Conservation (phyloP, 2,329 filamentous ascomycete genomes). For the Chlorencoelia australis region DNA sequence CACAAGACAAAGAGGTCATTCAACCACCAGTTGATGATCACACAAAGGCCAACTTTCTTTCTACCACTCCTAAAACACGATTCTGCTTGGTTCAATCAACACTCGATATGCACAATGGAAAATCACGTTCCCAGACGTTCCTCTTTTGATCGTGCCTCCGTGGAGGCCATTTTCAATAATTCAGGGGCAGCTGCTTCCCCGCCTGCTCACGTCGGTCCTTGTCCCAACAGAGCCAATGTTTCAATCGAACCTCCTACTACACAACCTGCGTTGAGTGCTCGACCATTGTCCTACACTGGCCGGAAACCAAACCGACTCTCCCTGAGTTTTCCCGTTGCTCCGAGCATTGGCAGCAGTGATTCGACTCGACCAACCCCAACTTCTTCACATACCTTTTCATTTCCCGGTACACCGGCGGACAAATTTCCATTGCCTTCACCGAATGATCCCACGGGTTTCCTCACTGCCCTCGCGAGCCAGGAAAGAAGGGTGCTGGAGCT, state of each 20-base stretch:
- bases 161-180: slow-evolving; percentile 25
- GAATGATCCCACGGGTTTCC: slow-evolving; percentile 39
- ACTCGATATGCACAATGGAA: slow-evolving; percentile 24
- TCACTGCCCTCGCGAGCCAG: slow-evolving; percentile 85
- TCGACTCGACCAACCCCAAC: slow-evolving; percentile 22
- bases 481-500: slow-evolving; percentile 86
- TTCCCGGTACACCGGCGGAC: slow-evolving; percentile 21
- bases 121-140: slow-evolving; percentile 18
- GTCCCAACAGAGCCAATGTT: slow-evolving; percentile 18
- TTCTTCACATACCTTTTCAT: slow-evolving; percentile 19
- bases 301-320: slow-evolving; percentile 25
- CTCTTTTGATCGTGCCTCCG: slow-evolving; percentile 21
- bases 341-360: slow-evolving; percentile 18
- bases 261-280: slow-evolving; percentile 16
- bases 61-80: slow-evolving; percentile 15
- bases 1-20: slow-evolving; percentile 3
- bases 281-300: slow-evolving; percentile 21
- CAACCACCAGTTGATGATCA: slow-evolving; percentile 13
- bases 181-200: slow-evolving; percentile 19
- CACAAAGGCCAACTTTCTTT: slow-evolving; percentile 15
- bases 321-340: slow-evolving; percentile 25
- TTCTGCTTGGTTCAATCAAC: slow-evolving; percentile 11
- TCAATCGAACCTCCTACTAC: slow-evolving; percentile 12
- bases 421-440: slow-evolving; percentile 16
- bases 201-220: slow-evolving; percentile 20